Conservation (phyloP, 148 eudicot genomes). For the Beta vulgaris region DNA sequence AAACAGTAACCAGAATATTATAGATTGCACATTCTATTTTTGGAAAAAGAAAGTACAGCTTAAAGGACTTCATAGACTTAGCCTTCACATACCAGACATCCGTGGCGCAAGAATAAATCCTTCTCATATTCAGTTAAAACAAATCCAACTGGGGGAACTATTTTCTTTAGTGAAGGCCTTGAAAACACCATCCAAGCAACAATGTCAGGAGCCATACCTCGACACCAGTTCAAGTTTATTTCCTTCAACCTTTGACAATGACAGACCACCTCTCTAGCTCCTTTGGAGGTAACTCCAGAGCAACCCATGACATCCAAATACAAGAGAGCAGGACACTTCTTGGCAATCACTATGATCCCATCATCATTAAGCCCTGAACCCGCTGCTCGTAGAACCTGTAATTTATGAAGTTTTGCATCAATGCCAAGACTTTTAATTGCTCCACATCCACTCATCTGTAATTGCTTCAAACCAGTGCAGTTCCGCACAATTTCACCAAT, state of each 20-base stretch:
- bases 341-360: constrained; percentile 45
- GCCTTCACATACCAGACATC: constrained; percentile 42
- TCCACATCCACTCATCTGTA: constrained; percentile 45
- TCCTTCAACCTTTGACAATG: constrained; percentile 51
- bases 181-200: constrained; percentile 47
- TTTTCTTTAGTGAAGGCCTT: constrained; percentile 52
- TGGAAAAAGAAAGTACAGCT: constrained; percentile 23
- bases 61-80: constrained; percentile 24
- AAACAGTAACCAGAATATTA: neutral
- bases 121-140: constrained; percentile 28
- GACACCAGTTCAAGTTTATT: constrained; percentile 50
- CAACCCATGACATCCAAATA: constrained; percentile 52
- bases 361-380: constrained; percentile 51
- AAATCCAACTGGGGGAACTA: constrained; percentile 37
- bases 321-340: constrained; percentile 44
- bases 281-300: constrained; percentile 35
- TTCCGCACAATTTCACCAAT: constrained; percentile 42
- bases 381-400: constrained; percentile 44
- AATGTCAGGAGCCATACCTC: constrained; percentile 25
- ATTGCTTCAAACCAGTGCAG: constrained; percentile 38
- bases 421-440: constrained; percentile 46
- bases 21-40: constrained; percentile 9
- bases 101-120: constrained; percentile 46
- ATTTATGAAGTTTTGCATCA: constrained; percentile 38
- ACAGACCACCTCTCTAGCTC: constrained; percentile 37